Base-by-base conservation (phyloP, 768 basidiomycete species). In the Kondoa malvinella region DNA sequence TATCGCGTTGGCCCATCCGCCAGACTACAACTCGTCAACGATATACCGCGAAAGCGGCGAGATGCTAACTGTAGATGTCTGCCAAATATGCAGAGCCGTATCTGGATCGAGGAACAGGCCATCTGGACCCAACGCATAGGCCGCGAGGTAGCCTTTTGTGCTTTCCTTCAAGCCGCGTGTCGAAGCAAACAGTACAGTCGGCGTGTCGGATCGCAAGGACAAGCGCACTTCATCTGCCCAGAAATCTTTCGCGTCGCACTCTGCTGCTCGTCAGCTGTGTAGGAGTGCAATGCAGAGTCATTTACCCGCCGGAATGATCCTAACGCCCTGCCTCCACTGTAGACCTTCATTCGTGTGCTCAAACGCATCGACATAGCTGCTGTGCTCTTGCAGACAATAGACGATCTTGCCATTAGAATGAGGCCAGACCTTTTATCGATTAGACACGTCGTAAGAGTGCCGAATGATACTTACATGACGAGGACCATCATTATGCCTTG, bases 1-100 rank as follows among this genome's bases (percentile, higher is more conserved):
- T n/a, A 75, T 73, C 0, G 74, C 75, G 61, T 75, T 75, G 4
- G 75, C 75, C 75, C 75, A 75, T 27, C 75, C 75, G 17, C 75
- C 75, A 17, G 66, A 69, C n/a, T n/a, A n/a, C n/a, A n/a, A n/a
- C n/a, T n/a, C n/a, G n/a, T n/a, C n/a, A n/a, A n/a, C n/a, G n/a
- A n/a, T n/a, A n/a, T n/a, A n/a, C n/a, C n/a, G n/a, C n/a, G n/a
- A n/a, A n/a, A n/a, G n/a, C n/a, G n/a, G n/a, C n/a, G n/a, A n/a
- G n/a, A n/a, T n/a, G n/a, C n/a, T n/a, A n/a, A n/a, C n/a, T 1
- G 75, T 75, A 0, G 71, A 69, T 26, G 75, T 75, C 62, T 73
- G 59, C 65, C 68, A 72, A 1, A 73, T 58, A 1, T 66, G 40
- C 21, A 50, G 65, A 15, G 70, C 34, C 0, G 72, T 69, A 0